phyloP scores from a whole-genome alignment of 768 basidiomycete genomes.

The Rhodotorula babjevae region DNA sequence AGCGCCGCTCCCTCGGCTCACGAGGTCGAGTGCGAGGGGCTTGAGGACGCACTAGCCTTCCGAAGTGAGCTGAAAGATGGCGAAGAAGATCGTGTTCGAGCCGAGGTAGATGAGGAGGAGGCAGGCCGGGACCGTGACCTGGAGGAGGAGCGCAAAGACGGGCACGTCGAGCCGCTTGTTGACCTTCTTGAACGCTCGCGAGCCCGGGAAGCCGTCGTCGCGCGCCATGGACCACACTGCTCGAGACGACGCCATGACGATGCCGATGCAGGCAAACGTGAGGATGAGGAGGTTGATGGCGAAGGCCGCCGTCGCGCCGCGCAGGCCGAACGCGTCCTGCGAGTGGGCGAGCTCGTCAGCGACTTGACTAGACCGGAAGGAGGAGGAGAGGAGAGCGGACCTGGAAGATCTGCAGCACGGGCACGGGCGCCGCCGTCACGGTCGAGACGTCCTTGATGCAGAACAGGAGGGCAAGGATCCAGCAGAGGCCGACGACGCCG shows the following conservation, averaged over 20 bases:
- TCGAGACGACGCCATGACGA: conserved; percentile 20
- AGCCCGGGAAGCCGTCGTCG: conserved; percentile 17
- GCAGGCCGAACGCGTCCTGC: conserved; percentile 14
- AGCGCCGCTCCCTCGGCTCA: neutral
- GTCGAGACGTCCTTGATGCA: conserved; percentile 3
- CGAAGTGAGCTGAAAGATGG: conserved; percentile 25
- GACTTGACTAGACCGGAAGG: too few species aligned
- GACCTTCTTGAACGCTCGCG: conserved; percentile 9
- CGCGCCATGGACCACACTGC: conserved; percentile 25
- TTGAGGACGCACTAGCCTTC: neutral
- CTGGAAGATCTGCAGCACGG: conserved; percentile 19
- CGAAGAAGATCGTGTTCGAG: conserved; percentile 9
- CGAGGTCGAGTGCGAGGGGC: neutral
- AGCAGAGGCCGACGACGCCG: conserved; percentile 8
- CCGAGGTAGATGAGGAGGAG: conserved; percentile 32
- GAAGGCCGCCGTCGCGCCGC: conserved; percentile 16
- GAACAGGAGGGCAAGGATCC: conserved; percentile 33
- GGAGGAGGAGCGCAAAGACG: conserved; percentile 13
- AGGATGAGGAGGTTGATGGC: conserved; percentile 24
- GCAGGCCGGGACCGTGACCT: conserved; percentile 7
- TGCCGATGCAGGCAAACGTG: conserved; percentile 21
- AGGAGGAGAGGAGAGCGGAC: neutral
- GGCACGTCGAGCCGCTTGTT: conserved; percentile 12
- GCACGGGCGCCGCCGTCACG: conserved; percentile 2
- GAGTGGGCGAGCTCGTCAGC: neutral